Base-by-base conservation (phyloP, 2,329 filamentous ascomycete genomes). In the Amylocarpus encephaloides region DNA sequence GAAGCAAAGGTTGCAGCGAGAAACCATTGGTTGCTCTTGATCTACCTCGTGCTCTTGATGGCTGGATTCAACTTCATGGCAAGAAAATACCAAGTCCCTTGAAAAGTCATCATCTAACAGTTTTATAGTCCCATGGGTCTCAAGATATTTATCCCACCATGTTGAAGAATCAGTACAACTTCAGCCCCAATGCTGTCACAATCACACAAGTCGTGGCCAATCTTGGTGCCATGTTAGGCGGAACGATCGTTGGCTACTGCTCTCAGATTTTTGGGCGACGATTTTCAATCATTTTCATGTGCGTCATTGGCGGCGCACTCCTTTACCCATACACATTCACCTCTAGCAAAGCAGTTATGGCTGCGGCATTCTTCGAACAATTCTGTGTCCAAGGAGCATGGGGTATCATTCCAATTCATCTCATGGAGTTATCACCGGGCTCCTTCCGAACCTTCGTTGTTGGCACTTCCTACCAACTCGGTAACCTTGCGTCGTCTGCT, bases 61-160 rank as follows among this genome's bases (percentile, higher is more conserved):
- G 85, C 88, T 1, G 88, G 88, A 3, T 93, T 95, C 73, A 95
- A 94, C 70, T 94, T 93, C 65, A 90, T 93, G 86, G 82, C 86
- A 61, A 80, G 85, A 3, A 26, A 66, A 67, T 78, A 77, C 0
- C 80, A 71, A 64, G 82, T n/a, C 30, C 12, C 12, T 60, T 70
- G 68, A 86, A 76, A 56, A 41, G 29, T 36, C 16, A 34, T n/a
- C 18, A 9, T 33, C 29, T 50, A 22, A 39, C 10, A 26, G 10
- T 22, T 30, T 26, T 33, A 16, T 73, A 65, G 62, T 64, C 64
- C 26, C 64, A 67, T 47, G 63, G 64, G 7, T 64, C 63, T 13
- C 65, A 67, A 66, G 78, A 81, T 59, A 64, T 83, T 26, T 82
- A 82, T 58, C 79, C 79, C 2, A 81, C 78, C 16, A 75, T 83